Percentiles rank a stretch among this genome's conserved stretches.
Conservation (phyloP, 345 rosid genomes). For the Erysimum cheiranthoides region DNA sequence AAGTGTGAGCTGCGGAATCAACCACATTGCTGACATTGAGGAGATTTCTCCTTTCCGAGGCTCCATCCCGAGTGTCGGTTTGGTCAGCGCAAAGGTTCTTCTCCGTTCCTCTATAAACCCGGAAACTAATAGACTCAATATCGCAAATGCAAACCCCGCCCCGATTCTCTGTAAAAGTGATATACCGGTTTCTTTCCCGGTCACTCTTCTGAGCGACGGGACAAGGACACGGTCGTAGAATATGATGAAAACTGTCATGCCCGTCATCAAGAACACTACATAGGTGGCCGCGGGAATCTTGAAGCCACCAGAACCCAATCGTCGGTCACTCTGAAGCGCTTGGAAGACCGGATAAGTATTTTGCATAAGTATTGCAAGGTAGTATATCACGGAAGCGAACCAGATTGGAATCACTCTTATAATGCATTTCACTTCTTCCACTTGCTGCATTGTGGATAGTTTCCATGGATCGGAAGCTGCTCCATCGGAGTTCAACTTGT, state of each 20-base stretch:
- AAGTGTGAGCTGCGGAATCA: conserved; percentile 58
- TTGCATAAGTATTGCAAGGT: conserved; percentile 49
- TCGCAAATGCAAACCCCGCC: conserved; percentile 50
- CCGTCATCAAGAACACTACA: conserved; percentile 57
- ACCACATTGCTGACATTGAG: conserved; percentile 60
- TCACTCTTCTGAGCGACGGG: conserved; percentile 49
- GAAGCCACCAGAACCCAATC: conserved; percentile 55
- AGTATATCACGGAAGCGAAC: conserved; percentile 54
- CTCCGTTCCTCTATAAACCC: conserved; percentile 55
- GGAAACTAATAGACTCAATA: conserved; percentile 52
- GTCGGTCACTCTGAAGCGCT: conserved; percentile 62
- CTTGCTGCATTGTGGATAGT: conserved; percentile 70
- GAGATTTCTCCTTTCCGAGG: conserved; percentile 55
- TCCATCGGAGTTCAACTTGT: conserved; percentile 54
- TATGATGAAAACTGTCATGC: conserved; percentile 57
- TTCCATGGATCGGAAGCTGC: conserved; percentile 60
- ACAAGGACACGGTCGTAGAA: conserved; percentile 61
- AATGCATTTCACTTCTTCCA: conserved; percentile 72
- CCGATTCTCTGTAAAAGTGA: conserved; percentile 56
- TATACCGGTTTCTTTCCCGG: conserved; percentile 55
- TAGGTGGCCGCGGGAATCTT: conserved; percentile 61
- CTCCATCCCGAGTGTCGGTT: conserved; percentile 57
- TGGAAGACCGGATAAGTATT: conserved; percentile 65
- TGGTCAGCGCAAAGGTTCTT: conserved; percentile 51
- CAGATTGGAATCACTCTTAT: conserved; percentile 66